These are phyloP conservation scores for Pisolithus thermaeus DNA, from an alignment of 1,284 basidiomycete species.

Conservation along the genomic window DNA sequence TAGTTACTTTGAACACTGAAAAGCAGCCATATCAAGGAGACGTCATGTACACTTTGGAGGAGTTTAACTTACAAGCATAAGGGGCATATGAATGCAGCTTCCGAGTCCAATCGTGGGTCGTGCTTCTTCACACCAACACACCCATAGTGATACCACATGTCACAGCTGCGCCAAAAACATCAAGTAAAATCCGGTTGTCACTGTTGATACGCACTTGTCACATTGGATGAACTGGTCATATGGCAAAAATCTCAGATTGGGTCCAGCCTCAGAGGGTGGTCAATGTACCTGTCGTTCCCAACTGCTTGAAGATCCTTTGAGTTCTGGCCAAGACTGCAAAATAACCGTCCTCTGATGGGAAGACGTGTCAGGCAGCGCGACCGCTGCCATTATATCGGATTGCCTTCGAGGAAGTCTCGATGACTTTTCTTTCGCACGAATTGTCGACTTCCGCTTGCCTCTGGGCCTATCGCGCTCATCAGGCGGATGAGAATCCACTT, in stretches of 20 bases:
- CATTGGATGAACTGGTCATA: conserved; percentile 26
- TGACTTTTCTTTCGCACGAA: not conserved
- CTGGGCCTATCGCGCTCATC: not conserved
- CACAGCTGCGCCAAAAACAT: conserved; percentile 21
- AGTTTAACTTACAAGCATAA: conserved; percentile 21
- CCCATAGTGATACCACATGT: conserved; percentile 32
- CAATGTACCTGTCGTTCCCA: conserved; percentile 22
- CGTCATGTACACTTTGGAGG: not conserved
- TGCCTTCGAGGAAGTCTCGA: not conserved
- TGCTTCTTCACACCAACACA: conserved; percentile 25
- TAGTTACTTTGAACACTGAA: conserved; percentile 16
- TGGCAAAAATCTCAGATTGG: not conserved
- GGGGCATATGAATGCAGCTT: conserved; percentile 24
- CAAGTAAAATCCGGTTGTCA: not conserved
- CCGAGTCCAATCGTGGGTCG: conserved; percentile 22
- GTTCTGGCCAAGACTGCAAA: conserved; percentile 13
- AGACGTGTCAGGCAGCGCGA: not conserved
- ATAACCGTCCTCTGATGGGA: not conserved
- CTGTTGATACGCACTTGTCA: conserved; percentile 20
- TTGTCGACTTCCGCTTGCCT: not conserved
- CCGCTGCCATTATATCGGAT: not conserved
- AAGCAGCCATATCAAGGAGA: conserved; percentile 2
- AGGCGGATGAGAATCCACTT: not conserved
- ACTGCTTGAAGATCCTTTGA: conserved; percentile 10
- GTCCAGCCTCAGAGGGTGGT: not conserved